phyloP scores from a whole-genome alignment of 1,284 basidiomycete species.

The Athelia sp. region DNA sequence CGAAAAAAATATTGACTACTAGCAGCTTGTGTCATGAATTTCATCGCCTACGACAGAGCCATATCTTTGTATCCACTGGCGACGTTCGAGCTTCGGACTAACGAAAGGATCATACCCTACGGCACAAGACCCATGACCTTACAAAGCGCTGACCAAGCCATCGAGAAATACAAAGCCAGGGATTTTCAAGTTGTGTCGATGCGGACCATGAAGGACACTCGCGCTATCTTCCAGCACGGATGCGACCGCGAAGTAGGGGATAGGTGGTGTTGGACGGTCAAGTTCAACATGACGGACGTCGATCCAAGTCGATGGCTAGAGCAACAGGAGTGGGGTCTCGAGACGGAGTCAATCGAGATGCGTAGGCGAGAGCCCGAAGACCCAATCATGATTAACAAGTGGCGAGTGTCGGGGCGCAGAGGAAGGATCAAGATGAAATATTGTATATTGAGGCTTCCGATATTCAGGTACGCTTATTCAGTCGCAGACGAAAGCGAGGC shows the following conservation, averaged over 20 bases:
- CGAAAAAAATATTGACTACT: too few species aligned
- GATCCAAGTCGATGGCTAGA: too few species aligned
- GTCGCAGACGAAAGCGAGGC: too few species aligned
- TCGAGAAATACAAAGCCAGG: slow-evolving; percentile 21
- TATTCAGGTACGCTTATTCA: too few species aligned
- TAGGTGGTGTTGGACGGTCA: neutral
- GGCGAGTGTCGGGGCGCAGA: too few species aligned
- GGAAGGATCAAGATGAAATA: too few species aligned
- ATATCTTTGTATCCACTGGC: slow-evolving; percentile 23
- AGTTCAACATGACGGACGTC: too few species aligned
- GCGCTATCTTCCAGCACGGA: neutral
- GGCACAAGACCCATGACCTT: slow-evolving; percentile 4
- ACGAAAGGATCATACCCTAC: slow-evolving; percentile 4
- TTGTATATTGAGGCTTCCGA: too few species aligned
- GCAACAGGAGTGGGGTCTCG: too few species aligned
- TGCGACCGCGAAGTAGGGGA: neutral
- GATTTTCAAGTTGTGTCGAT: slow-evolving; percentile 10
- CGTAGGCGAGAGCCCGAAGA: too few species aligned
- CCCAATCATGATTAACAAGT: too few species aligned
- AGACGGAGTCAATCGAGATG: too few species aligned
- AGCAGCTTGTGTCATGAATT: slow-evolving; percentile 22
- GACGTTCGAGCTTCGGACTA: slow-evolving; percentile 19
- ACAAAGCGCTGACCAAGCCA: slow-evolving; percentile 4
- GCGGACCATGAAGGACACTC: neutral
- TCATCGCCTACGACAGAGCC: slow-evolving; percentile 19